Conservation (phyloP, 2,329 filamentous ascomycete species). For the Arthrinium phaeospermum region DNA sequence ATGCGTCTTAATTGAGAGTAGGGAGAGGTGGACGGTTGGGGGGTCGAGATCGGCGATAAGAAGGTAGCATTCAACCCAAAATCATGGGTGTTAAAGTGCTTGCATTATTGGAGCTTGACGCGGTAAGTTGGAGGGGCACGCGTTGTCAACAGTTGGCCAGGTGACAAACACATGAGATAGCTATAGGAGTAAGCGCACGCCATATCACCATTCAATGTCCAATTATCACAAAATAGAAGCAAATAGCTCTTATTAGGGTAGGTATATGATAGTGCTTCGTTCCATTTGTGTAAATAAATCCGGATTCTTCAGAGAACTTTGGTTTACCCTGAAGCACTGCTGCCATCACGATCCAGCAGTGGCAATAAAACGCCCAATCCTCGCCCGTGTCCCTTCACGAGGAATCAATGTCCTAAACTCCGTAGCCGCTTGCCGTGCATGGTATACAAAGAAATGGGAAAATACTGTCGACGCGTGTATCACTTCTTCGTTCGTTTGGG, state of each 20-base stretch:
- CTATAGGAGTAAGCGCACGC: no score
- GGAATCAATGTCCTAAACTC: not conserved
- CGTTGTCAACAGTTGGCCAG: not conserved
- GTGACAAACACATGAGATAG: not conserved
- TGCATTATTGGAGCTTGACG: constrained; percentile 15
- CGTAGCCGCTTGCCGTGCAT: not conserved
- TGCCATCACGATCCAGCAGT: not conserved
- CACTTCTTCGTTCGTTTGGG: constrained; percentile 27
- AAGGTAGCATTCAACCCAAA: not conserved
- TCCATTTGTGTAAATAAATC: not conserved
- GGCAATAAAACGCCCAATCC: not conserved
- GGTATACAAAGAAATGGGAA: constrained; percentile 19
- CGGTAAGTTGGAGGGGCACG: not conserved
- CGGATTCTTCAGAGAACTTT: not conserved
- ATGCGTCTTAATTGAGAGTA: not conserved
- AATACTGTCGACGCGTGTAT: not conserved
- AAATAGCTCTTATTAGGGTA: not conserved
- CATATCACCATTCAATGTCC: not conserved
- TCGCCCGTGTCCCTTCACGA: not conserved
- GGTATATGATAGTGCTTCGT: not conserved
- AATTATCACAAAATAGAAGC: not conserved
- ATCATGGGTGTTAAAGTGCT: not conserved
- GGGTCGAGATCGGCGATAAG: not conserved
- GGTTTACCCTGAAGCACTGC: not conserved
- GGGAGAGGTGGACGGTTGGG: not conserved